Conservation (phyloP, 495 filamentous ascomycete species). For the Barbatosphaeria neglecta region DNA sequence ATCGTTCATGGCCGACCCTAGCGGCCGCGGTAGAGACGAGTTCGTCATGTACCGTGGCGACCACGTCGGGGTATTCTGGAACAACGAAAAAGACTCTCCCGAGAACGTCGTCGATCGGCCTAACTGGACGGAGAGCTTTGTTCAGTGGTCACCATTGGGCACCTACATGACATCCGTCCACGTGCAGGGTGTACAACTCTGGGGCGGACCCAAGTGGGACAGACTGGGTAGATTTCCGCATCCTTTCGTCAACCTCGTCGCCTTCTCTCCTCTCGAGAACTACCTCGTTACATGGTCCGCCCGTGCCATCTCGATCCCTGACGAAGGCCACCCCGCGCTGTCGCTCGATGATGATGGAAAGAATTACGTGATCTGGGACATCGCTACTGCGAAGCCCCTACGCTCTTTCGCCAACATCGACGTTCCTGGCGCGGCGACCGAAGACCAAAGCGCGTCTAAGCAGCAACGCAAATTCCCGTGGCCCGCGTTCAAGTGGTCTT, state of each 20-base stretch:
- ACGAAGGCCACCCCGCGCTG: constrained; percentile 66
- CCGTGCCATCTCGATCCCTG: constrained; percentile 78
- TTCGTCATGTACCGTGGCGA: constrained; percentile 86
- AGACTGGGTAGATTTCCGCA: constrained; percentile 87
- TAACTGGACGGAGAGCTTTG: constrained; percentile 94
- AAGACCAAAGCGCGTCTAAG: constrained; percentile 30
- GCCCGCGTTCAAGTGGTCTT: constrained; percentile 98
- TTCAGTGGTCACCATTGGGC: constrained; percentile 93
- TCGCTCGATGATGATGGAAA: constrained; percentile 91
- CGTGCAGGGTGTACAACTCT: constrained; percentile 88
- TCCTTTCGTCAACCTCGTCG: constrained; percentile 86
- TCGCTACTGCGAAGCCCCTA: constrained; percentile 77
- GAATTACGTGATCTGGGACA: constrained; percentile 98
- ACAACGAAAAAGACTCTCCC: constrained; percentile 83
- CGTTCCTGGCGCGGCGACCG: constrained; percentile 46
- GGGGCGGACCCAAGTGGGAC: constrained; percentile 83
- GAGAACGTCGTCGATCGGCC: constrained; percentile 81
- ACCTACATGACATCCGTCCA: constrained; percentile 93
- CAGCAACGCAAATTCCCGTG: constrained; percentile 86
- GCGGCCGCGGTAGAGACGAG: constrained; percentile 82
- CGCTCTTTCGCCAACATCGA: constrained; percentile 89
- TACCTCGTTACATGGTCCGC: constrained; percentile 96
- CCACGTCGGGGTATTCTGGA: constrained; percentile 91
- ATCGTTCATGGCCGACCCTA: constrained; percentile 79
- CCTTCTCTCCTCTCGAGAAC: constrained; percentile 87